Conservation (phyloP, 163 green algal species). For the Coccomyxa subellipsoidea region DNA sequence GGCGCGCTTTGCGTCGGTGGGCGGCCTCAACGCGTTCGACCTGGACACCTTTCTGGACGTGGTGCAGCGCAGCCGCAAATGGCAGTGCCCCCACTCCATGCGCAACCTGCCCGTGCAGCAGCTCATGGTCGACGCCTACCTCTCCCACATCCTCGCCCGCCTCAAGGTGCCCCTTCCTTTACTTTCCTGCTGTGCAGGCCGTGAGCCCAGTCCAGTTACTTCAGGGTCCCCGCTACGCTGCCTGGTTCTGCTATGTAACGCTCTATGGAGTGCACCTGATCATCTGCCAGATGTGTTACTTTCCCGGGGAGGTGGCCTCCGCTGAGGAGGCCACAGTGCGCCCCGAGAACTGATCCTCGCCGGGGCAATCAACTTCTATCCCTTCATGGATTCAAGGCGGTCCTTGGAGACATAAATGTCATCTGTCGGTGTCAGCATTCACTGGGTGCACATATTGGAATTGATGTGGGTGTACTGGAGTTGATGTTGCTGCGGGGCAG, state of each 20-base stretch:
- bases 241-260: too few relatives aligned
- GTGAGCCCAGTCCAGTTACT: too few relatives aligned
- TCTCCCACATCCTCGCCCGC: constrained; percentile 42
- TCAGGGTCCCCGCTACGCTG: too few relatives aligned
- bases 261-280: too few relatives aligned
- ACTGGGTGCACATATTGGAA: neutral
- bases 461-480: neutral
- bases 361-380: too few relatives aligned
- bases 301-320: too few relatives aligned
- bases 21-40: constrained; percentile 71
- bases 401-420: too few relatives aligned
- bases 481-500: constrained; percentile 12
- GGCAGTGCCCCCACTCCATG: constrained; percentile 78
- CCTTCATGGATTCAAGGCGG: too few relatives aligned
- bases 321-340: too few relatives aligned
- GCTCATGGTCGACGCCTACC: constrained; percentile 61
- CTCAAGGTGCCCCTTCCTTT: constrained; percentile 26
- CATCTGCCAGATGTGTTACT: too few relatives aligned
- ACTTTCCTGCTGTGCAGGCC: too few relatives aligned
- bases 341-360: too few relatives aligned
- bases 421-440: neutral
- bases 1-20: constrained; percentile 21
- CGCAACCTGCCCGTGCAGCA: constrained; percentile 49
- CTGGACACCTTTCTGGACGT: constrained; percentile 75
- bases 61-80: constrained; percentile 76